phyloP scores from a whole-genome alignment of 345 rosid genomes.

The Turnera subulata region DNA sequence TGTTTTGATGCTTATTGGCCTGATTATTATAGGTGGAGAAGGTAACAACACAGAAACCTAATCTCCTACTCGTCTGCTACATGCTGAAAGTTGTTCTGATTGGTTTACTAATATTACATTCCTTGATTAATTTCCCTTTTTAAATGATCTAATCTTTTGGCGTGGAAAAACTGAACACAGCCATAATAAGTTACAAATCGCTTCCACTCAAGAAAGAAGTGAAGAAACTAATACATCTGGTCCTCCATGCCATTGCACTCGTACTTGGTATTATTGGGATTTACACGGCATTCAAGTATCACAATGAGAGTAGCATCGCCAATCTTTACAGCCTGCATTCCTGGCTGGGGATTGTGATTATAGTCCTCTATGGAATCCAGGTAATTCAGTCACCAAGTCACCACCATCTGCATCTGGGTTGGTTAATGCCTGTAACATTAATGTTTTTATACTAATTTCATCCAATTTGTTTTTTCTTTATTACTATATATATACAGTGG shows the following conservation, averaged over 20 bases:
- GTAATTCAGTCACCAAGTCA: conserved; percentile 23
- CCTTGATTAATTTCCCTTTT: too few species aligned
- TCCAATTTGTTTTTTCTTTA: too few species aligned
- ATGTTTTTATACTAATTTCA: too few species aligned
- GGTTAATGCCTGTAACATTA: too few species aligned
- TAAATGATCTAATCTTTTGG: too few species aligned
- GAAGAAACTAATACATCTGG: conserved; percentile 75
- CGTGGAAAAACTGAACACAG: conserved; percentile 33
- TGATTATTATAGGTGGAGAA: conserved; percentile 88
- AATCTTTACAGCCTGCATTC: conserved; percentile 95
- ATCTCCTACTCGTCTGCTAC: not conserved
- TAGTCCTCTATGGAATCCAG: conserved; percentile 82
- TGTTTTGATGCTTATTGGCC: conserved; percentile 85
- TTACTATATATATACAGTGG: conserved; percentile 45
- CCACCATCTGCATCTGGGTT: too few species aligned
- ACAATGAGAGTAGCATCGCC: conserved; percentile 68
- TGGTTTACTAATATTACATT: not conserved
- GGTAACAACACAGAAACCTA: conserved; percentile 40
- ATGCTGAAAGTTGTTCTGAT: not conserved
- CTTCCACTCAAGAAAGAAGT: conserved; percentile 62
- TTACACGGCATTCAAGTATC: conserved; percentile 78
- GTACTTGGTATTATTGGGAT: conserved; percentile 71
- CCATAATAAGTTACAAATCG: conserved; percentile 71
- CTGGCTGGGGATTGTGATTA: conserved; percentile 82
- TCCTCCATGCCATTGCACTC: conserved; percentile 82